Conservation (phyloP, 148 eudicot species). For the Limonium bicolor region DNA sequence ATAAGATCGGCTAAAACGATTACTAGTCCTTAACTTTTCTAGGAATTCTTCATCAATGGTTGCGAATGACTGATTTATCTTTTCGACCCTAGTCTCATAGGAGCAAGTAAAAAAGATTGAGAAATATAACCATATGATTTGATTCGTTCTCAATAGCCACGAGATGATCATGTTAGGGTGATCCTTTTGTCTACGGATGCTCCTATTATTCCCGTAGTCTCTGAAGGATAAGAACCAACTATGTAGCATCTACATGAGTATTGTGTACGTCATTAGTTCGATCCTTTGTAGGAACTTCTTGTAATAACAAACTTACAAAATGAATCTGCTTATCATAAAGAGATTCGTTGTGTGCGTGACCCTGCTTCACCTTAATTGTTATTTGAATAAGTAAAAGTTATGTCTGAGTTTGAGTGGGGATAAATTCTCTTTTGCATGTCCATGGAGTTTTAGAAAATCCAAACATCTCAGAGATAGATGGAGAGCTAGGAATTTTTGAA, state of each 20-base stretch:
- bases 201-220: background rate
- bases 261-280: background rate
- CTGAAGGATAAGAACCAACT: background rate
- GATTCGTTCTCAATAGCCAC: too few relatives aligned
- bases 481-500: background rate
- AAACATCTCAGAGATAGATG: background rate
- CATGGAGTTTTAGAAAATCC: constrained; percentile 1
- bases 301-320: too few relatives aligned
- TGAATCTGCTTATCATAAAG: too few relatives aligned
- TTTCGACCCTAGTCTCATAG: too few relatives aligned
- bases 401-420: background rate
- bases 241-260: background rate
- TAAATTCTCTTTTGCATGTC: background rate
- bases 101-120: too few relatives aligned
- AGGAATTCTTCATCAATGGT: too few relatives aligned
- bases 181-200: background rate
- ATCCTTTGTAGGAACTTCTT: background rate
- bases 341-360: too few relatives aligned
- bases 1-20: too few relatives aligned
- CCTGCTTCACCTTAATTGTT: background rate
- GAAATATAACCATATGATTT: too few relatives aligned
- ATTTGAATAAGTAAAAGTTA: background rate
- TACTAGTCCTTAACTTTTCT: too few relatives aligned
- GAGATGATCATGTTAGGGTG: too few relatives aligned
- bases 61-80: too few relatives aligned